A percentile compares a stretch with the other conserved stretches of the same genome.
These are phyloP conservation scores for Pestalotiopsis sp. DNA, from an alignment of 2,329 filamentous ascomycete species.

Conservation along the genomic window DNA sequence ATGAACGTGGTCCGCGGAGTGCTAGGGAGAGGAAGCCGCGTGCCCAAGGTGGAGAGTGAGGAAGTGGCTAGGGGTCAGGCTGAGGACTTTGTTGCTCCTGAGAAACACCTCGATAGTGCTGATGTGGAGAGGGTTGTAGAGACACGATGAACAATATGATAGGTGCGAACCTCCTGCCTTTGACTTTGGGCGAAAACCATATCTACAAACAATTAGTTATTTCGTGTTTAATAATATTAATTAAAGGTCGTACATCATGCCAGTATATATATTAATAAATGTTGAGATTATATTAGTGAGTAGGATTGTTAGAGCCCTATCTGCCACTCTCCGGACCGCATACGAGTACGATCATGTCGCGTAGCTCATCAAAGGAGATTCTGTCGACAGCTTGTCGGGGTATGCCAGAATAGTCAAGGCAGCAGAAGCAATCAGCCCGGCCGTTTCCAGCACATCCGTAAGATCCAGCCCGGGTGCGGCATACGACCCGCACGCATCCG, in stretches of 20 bases:
- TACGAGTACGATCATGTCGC: neutral
- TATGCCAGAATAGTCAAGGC: neutral
- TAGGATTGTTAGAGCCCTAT: neutral
- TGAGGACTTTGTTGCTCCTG: neutral
- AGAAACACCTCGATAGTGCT: neutral
- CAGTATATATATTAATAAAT: no score
- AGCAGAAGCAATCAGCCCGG: constrained; percentile 10
- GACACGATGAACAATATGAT: neutral
- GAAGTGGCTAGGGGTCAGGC: neutral
- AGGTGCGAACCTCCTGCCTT: no score
- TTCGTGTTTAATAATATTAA: no score
- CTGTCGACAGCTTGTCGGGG: constrained; percentile 7
- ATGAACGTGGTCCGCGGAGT: neutral
- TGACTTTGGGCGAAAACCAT: no score
- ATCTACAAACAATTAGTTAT: no score
- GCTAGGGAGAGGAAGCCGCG: neutral
- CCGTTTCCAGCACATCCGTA: constrained; percentile 10
- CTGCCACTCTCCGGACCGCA: neutral
- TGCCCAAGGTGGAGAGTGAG: neutral
- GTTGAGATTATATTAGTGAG: no score
- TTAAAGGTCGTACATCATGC: no score
- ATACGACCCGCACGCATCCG: constrained; percentile 1
- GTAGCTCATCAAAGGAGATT: constrained; percentile 11
- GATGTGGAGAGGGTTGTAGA: neutral
- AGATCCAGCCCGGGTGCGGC: constrained; percentile 9